phyloP scores from a whole-genome alignment of 1,284 basidiomycete species.

The Fistulinella staudtii region DNA sequence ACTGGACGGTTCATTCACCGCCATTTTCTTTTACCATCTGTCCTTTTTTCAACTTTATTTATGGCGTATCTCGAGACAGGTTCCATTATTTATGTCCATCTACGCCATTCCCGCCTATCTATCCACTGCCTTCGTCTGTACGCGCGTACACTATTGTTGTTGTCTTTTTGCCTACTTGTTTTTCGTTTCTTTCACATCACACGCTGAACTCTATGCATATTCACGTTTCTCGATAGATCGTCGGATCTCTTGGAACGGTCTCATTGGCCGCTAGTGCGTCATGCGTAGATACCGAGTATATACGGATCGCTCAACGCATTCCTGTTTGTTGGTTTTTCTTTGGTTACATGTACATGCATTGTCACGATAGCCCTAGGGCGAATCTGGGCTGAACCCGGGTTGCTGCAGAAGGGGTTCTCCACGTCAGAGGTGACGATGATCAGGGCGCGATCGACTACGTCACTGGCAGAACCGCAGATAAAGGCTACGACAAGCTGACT shows the following conservation, averaged over 20 bases:
- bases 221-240: not conserved
- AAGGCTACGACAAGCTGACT: no score
- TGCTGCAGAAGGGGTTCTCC: no score
- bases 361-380: not conserved
- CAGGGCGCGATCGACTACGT: no score
- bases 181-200: not conserved
- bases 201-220: conserved; percentile 18
- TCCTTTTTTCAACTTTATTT: conserved; percentile 25
- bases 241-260: conserved; percentile 19
- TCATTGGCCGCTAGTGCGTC: conserved; percentile 22
- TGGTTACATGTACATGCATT: conserved; percentile 16
- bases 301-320: conserved; percentile 14
- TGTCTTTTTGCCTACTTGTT: no score
- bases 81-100: conserved; percentile 32
- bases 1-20: conserved; percentile 31
- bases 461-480: no score
- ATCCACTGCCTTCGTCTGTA: not conserved
- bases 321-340: conserved; percentile 13
- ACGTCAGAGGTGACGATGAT: no score
- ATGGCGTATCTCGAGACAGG: conserved; percentile 30
- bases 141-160: conserved; percentile 6
- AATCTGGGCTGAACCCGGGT: no score
- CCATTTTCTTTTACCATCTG: conserved; percentile 13
- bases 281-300: conserved; percentile 7
- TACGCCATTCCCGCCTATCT: conserved; percentile 25